Base-by-base conservation (phyloP, 2,329 filamentous ascomycete genomes). In the Parascedosporium putredinis region DNA sequence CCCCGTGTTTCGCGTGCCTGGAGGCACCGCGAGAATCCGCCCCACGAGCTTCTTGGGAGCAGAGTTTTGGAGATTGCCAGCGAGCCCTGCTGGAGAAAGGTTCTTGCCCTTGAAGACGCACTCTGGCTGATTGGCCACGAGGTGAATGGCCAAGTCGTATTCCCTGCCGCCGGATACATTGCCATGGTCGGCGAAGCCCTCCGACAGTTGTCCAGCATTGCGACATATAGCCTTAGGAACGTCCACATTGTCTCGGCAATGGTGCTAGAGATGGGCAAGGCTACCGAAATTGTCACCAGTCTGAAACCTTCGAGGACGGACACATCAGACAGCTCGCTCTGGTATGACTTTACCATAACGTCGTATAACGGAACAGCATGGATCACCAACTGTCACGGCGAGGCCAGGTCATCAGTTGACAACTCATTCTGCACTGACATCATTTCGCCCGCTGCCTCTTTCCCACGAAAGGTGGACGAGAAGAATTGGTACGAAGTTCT, bases 81-180 rank as follows among this genome's bases (percentile, higher is more conserved):
- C 0, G 57, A 63, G 24, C 57, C 59, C 3, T 51, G 54, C 0
- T 65, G 60, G 60, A 51, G 57, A 1, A 58, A 61, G 25, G 18
- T 59, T 9, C 50, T 65, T 3, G 50, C 53, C 5, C n/a, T 58
- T 0, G 51, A 55, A 2, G 57, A 60, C 6, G 45, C 56, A 2
- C 54, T 60, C 2, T 74, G 71, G 72, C 50, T 74, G 1, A 42
- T 47, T 1, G 63, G 71, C 43, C 69, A 75, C 48, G 46, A 56
- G 10, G 49, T 60, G 25, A 54, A 57, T 20, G 53, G 51, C 0
- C 49, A 63, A 5, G 57, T 64, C 16, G 56, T 73, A 2, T 69
- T 69, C 42, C 68, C 70, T 1, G 60, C 47, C 14, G 62, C 67
- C 2, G 66, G 60, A 0, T 71, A 67, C 51, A 23, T 69, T 1